Percentiles rank a stretch among this genome's conserved stretches.
Conservation (phyloP, 2,329 filamentous ascomycete species). For the Fusarium praegraminearum region DNA sequence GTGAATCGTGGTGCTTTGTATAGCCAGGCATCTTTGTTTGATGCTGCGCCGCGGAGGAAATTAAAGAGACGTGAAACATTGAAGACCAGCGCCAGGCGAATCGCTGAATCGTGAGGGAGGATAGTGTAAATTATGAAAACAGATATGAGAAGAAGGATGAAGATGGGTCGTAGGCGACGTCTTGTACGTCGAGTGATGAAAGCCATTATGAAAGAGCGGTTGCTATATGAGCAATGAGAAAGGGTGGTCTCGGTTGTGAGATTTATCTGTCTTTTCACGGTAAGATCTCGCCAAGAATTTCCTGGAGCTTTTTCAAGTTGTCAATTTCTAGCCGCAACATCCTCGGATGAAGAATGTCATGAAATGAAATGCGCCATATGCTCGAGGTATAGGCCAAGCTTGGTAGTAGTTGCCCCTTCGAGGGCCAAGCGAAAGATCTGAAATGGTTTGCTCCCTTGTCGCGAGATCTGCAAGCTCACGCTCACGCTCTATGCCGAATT, state of each 20-base stretch:
- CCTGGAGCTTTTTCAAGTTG: neutral
- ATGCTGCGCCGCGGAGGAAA: slow-evolving; percentile 46
- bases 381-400: slow-evolving; percentile 5
- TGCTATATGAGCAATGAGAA: slow-evolving; percentile 12
- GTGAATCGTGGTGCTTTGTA: slow-evolving; percentile 54
- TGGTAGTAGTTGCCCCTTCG: neutral
- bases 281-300: slow-evolving; percentile 15
- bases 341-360: neutral
- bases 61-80: slow-evolving; percentile 51
- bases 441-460: slow-evolving; percentile 18
- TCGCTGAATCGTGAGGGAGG: slow-evolving; percentile 51
- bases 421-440: slow-evolving; percentile 4
- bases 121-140: slow-evolving; percentile 47
- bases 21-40: slow-evolving; percentile 58
- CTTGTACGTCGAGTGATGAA: slow-evolving; percentile 47
- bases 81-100: slow-evolving; percentile 53
- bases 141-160: slow-evolving; percentile 43
- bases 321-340: slow-evolving; percentile 18
- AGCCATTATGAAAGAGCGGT: slow-evolving; percentile 22
- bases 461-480: slow-evolving; percentile 5
- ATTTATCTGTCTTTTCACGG: slow-evolving; percentile 5
- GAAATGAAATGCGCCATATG: neutral
- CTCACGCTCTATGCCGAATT: neutral
- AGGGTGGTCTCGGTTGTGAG: slow-evolving; percentile 4
- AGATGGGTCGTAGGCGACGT: slow-evolving; percentile 46